Evolutionary conservation across 192 early-diverging fungal genomes (phyloP).

Genomic region (Hyaloraphidium curvatum): DNA sequence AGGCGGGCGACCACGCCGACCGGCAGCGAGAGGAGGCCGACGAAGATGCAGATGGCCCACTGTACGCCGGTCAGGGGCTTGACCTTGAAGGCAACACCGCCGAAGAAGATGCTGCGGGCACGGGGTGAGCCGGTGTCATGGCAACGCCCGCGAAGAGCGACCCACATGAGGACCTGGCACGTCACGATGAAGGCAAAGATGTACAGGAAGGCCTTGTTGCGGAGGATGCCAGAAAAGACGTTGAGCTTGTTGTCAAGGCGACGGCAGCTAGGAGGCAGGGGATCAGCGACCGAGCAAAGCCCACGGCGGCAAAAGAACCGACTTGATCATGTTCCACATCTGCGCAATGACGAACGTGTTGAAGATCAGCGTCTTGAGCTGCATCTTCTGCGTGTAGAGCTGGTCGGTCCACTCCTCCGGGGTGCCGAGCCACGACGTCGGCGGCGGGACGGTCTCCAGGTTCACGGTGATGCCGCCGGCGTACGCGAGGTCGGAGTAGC

Average conservation of each 20-base stretch:
- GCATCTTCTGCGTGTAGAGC: neutral
- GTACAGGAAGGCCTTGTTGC: slow-evolving; percentile 59
- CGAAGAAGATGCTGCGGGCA: no score
- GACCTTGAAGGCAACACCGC: slow-evolving; percentile 52
- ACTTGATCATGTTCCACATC: slow-evolving; percentile 4
- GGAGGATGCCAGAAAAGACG: slow-evolving; percentile 58
- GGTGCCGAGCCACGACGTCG: neutral
- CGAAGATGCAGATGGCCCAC: slow-evolving; percentile 63
- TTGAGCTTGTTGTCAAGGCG: slow-evolving; percentile 59
- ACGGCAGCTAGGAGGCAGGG: slow-evolving; percentile 27
- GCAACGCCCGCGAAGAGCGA: no score
- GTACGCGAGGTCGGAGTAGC: neutral
- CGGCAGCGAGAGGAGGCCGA: slow-evolving; percentile 4
- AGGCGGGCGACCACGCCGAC: slow-evolving; percentile 45
- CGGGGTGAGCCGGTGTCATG: no score
- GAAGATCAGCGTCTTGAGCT: neutral
- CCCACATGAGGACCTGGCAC: slow-evolving; percentile 72
- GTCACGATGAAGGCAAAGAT: slow-evolving; percentile 59
- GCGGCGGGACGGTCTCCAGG: neutral
- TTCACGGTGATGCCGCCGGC: neutral
- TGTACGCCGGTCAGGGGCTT: slow-evolving; percentile 37
- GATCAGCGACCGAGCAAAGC: neutral
- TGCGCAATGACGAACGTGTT: neutral
- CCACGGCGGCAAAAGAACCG: neutral
- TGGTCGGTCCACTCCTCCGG: neutral